phyloP scores from a whole-genome alignment of 192 early-diverging fungal genomes.

The Nowakowskiella sp. region DNA sequence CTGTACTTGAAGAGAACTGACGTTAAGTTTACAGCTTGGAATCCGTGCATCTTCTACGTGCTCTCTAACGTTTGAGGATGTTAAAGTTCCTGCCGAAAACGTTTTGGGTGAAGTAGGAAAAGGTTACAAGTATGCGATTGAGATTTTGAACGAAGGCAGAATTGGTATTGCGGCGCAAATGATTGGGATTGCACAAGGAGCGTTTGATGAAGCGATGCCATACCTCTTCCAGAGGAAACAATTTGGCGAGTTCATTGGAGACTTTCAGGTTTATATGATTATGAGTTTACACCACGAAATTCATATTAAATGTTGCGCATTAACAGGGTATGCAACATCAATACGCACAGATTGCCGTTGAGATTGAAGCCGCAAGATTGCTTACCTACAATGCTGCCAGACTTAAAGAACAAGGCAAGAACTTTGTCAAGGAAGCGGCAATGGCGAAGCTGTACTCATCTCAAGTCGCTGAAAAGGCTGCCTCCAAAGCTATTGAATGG shows the following conservation, averaged over 20 bases:
- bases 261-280: conserved; percentile 62
- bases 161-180: conserved; percentile 98
- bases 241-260: conserved; percentile 74
- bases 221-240: conserved; percentile 95
- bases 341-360: conserved; percentile 75
- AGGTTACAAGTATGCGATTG: conserved; percentile 98
- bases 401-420: conserved; percentile 83
- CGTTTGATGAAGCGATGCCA: conserved; percentile 74
- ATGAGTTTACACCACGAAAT: neutral
- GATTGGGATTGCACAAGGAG: conserved; percentile 93
- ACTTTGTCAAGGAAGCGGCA: conserved; percentile 92
- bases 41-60: conserved; percentile 96
- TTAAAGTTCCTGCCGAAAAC: conserved; percentile 74
- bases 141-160: conserved; percentile 96
- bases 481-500: conserved; percentile 91
- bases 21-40: conserved; percentile 57
- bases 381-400: conserved; percentile 96
- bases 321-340: conserved; percentile 66
- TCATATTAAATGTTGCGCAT: neutral
- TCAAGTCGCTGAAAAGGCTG: conserved; percentile 86
- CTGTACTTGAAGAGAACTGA: neutral
- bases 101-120: conserved; percentile 89
- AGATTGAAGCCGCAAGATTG: conserved; percentile 94
- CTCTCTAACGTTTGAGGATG: conserved; percentile 84
- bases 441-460: conserved; percentile 97